Evolutionary conservation across 495 filamentous ascomycete genomes (phyloP), one percentile per base, ranked within the genome.

Genomic region (Hamigera avellanea): DNA sequence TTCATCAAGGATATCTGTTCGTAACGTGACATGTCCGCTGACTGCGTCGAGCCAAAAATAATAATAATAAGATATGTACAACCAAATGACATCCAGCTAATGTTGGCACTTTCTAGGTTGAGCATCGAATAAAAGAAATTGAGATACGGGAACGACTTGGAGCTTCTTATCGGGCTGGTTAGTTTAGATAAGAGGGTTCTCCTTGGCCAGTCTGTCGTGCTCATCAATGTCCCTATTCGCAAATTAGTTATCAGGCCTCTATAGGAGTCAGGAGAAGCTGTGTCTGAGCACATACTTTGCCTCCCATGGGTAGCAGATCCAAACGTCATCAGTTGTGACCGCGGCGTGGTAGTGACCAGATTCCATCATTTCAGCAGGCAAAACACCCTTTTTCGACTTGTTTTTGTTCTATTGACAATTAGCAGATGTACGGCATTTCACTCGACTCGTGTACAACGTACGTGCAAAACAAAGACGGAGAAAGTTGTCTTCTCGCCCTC

Each of bases 221-320:
- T 84, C 81, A 19, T 95, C 91, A 47, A 96, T 95, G 58, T 95
- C 83, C 45, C 76, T 81, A 38, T 41, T 16, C 8, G 19, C 19
- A 21, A 40, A 48, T 48, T 32, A 52, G 32, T 28, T 18, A 38
- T 12, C 15, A 8, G 15, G 8, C 4, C 18, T 19, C 15, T 14
- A 36, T n/a, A 31, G 23, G 35, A 39, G 14, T 18, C 15, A 8
- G 45, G 12, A 42, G 29, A 19, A n/a, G 15, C 38, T 37, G 30
- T 4, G 8, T 14, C 30, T 16, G n/a, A n/a, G 36, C 14, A 68
- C 75, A 34, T 69, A 82, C 64, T 65, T 83, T 28, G 93, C 91
- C 64, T 98, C 91, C 91, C 91, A 98, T n/a, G 91, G 91, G 60
- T 99, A 99, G 68, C 84, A 91, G 53, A 95, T 95, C 91, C 91